Base-by-base conservation (phyloP, 768 basidiomycete genomes). In the Pisolithus marmoratus region DNA sequence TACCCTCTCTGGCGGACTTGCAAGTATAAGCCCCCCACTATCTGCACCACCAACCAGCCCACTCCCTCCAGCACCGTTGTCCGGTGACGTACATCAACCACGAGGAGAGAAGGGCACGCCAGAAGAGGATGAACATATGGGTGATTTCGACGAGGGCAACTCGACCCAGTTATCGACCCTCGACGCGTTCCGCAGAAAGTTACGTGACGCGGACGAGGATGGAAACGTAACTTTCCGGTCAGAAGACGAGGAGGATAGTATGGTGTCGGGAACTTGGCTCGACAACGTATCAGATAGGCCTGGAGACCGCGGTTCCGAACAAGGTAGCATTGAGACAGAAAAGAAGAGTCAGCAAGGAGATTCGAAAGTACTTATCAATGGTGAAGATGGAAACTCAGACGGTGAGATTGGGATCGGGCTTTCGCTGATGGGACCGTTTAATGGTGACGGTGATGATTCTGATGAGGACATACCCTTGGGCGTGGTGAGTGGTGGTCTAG, bases 371-470 rank as follows among this genome's bases (percentile, higher is more conserved):
- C 17, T 15, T 12, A 37, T 40, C 42, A 46, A 45, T 0, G 55
- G 8, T 0, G 59, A 58, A 17, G 63, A 70, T 3, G 72, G 64
- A 6, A 55, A 72, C 49, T 80, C 79, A 2, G 84, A 85, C 52
- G 84, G 80, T 4, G 79, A 81, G 46, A 71, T 78, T 1, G 87
- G 83, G 0, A 89, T 90, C 36, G 87, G 87, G 2, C 66, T 88
- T 31, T 82, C 82, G 2, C 66, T 89, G 49, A 67, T 90, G 48
- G 79, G 81, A 56, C 75, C 74, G 38, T 80, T 60, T 66, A 70
- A 37, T 60, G 69, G 55, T 12, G 73, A 65, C 2, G 65, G 63
- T 14, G 69, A 64, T 0, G 57, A 52, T 1, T 65, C 59, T 1
- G 56, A 50, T 8, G 49, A n/a, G 46, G 50, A 54, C 26, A 24